Conservation (phyloP, 345 rosid genomes). For the Brassica nigra region DNA sequence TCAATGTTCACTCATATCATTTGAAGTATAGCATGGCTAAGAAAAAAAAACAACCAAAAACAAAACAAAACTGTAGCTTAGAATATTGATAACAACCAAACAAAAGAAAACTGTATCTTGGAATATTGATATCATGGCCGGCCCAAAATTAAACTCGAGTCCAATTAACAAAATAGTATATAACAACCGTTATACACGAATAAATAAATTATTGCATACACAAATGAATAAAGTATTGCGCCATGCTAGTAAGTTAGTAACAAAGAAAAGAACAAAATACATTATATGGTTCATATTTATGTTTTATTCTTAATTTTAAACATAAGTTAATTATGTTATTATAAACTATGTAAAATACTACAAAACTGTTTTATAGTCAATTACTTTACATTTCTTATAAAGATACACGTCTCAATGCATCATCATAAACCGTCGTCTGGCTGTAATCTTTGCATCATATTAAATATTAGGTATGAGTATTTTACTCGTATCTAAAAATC, state of each 20-base stretch:
- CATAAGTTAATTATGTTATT: too few relatives aligned
- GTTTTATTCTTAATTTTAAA: too few relatives aligned
- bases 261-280: background rate
- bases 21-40: background rate
- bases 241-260: background rate
- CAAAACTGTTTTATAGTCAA: too few relatives aligned
- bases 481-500: too few relatives aligned
- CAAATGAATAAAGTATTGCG: background rate
- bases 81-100: background rate
- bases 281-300: too few relatives aligned
- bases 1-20: too few relatives aligned
- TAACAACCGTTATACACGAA: background rate
- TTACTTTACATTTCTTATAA: too few relatives aligned
- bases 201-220: background rate
- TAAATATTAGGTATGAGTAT: too few relatives aligned
- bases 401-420: too few relatives aligned
- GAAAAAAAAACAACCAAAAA: background rate
- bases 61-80: background rate
- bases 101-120: background rate
- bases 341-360: too few relatives aligned
- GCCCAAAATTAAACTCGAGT: background rate
- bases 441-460: too few relatives aligned
- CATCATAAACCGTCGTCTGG: too few relatives aligned
- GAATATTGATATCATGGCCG: background rate
- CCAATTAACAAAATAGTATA: constrained; percentile 4